Evolutionary conservation across 306 rosid species (phyloP), one percentile per base, ranked within the genome.

Genomic region (Vicia sativa): DNA sequence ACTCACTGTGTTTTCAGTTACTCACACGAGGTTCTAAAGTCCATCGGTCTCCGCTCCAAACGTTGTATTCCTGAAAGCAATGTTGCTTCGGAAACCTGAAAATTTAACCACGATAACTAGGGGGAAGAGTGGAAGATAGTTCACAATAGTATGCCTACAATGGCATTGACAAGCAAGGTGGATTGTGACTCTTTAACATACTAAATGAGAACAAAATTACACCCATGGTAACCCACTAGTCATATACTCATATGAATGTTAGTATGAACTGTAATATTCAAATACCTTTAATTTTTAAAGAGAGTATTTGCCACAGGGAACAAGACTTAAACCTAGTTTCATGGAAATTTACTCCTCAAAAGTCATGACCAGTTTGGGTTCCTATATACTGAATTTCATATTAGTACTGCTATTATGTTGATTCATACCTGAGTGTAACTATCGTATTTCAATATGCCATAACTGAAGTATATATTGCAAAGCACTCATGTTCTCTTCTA

Each of bases 1-100:
- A 86, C 96, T 82, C 95, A 89, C 95, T 82, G 77, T 81, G 83
- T 70, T 72, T 66, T 70, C 87, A 84, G n/a, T n/a, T 89, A 92
- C 98, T 92, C 98, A 92, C 96, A 84, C 96, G 87, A 80, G 98
- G 98, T 93, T 93, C 98, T 85, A 93, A n/a, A 74, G 67, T 80
- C 48, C 80, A 90, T 84, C 72, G 90, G 77, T 73, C 72, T 87
- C 50, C 75, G 86, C 72, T 93, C 98, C 75, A 86, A 85, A 25
- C 77, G 91, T 74, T 93, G 96, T 77, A 87, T 84, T 76, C 98
- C 82, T 54, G 98, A 93, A 77, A 86, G 91, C 77, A 93, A 74
- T 67, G 97, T 97, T 71, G 97, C 97, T 86, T 93, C 98, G 78
- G 88, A 91, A 68, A 83, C 98, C 98, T 93, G 74, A 75, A 74